phyloP scores from a whole-genome alignment of 352 stramenopile species.

The Pythium utonaiense region DNA sequence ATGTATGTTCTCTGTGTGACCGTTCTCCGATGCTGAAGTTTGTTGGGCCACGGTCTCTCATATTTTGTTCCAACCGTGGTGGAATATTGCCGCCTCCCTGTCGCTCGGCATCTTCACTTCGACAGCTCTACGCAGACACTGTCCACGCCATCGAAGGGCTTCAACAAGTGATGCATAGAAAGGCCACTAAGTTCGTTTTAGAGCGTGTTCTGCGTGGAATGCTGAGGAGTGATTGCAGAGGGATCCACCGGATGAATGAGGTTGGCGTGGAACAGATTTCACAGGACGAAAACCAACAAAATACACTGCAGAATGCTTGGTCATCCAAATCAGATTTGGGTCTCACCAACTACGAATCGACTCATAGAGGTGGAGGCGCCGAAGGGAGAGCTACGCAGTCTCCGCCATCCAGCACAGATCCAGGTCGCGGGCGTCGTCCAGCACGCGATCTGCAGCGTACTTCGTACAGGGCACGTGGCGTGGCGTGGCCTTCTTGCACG shows the following conservation, averaged over 20 bases:
- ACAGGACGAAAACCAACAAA: background rate
- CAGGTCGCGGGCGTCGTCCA: background rate
- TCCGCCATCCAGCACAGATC: background rate
- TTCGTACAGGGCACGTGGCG: background rate
- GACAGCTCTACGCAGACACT: background rate
- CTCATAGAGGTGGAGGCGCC: constrained; percentile 5
- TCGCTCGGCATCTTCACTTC: too few species aligned
- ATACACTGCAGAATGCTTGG: background rate
- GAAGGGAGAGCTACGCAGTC: background rate
- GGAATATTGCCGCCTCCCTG: too few species aligned
- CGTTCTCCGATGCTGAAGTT: background rate
- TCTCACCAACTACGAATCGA: constrained; percentile 4
- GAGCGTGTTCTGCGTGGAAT: background rate
- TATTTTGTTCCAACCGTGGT: background rate
- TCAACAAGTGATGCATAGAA: background rate
- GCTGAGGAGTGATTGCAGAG: background rate
- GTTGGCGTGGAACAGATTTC: background rate
- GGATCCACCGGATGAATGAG: background rate
- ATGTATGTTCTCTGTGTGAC: constrained; percentile 5
- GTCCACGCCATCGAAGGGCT: background rate
- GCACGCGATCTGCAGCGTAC: background rate
- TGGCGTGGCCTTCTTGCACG: background rate
- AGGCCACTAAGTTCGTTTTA: background rate
- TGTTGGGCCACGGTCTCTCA: background rate
- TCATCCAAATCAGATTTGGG: background rate